Conservation (phyloP, 306 rosid genomes). For the Cicer cuneatum region DNA sequence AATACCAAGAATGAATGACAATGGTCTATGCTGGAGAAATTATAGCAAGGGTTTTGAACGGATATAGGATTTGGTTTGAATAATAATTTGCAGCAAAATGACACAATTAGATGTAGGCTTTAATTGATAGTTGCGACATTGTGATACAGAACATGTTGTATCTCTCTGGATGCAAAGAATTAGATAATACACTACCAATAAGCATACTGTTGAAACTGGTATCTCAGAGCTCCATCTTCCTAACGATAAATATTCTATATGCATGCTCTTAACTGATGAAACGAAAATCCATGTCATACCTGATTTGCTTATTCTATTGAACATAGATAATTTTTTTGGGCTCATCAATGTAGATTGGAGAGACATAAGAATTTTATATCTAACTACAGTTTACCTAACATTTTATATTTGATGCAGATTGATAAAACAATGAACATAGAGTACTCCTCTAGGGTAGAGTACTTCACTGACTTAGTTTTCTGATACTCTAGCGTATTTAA, state of each 20-base stretch:
- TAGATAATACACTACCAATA: constrained; percentile 23
- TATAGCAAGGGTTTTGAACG: constrained; percentile 1
- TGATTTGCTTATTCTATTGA: constrained; percentile 27
- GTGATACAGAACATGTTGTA: constrained; percentile 28
- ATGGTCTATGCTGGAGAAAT: constrained; percentile 19
- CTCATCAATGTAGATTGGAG: neutral
- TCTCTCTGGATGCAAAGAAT: constrained; percentile 17
- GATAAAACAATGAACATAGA: neutral
- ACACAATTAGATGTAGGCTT: constrained; percentile 30
- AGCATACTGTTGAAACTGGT: constrained; percentile 22
- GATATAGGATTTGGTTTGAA: constrained; percentile 27
- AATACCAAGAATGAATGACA: constrained; percentile 31
- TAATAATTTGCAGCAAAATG: constrained; percentile 26
- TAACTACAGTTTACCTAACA: neutral
- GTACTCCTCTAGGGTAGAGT: constrained; percentile 11
- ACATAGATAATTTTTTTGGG: constrained; percentile 14
- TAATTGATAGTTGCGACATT: constrained; percentile 15
- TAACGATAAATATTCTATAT: constrained; percentile 24
- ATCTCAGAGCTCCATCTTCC: constrained; percentile 15
- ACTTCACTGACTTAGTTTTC: constrained; percentile 10
- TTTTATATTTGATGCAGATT: neutral
- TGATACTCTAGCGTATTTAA: neutral
- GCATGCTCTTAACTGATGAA: constrained; percentile 8
- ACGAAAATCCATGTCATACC: constrained; percentile 22
- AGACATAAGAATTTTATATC: neutral